Evolutionary conservation across 73 alveolate species (phyloP).

Genomic region (Paramecium primaurelia): DNA sequence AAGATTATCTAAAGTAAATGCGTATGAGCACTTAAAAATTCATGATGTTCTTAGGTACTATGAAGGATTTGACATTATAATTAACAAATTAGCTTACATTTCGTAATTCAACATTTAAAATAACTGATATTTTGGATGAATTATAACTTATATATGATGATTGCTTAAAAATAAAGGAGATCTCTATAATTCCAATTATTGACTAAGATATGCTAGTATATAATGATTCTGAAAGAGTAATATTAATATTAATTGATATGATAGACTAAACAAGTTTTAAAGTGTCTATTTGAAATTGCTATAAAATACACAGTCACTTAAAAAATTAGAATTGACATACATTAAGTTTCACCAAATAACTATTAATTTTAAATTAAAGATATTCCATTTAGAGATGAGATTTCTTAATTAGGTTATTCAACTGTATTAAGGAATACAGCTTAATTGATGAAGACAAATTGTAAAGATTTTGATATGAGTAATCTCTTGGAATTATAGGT

Average conservation of each 20-base stretch:
- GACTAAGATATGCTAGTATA: neutral
- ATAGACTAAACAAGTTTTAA: conserved; percentile 5
- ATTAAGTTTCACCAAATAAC: neutral
- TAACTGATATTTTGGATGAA: conserved; percentile 28
- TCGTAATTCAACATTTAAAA: neutral
- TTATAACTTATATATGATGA: neutral
- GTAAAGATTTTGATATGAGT: conserved; percentile 32
- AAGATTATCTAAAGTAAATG: conserved; percentile 2
- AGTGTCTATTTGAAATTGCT: conserved; percentile 23
- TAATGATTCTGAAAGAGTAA: conserved; percentile 43
- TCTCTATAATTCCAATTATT: neutral
- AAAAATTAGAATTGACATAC: neutral
- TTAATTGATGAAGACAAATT: neutral
- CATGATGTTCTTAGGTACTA: neutral
- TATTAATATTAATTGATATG: neutral
- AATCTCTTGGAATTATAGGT: neutral
- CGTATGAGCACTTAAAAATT: conserved; percentile 6
- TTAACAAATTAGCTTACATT: neutral
- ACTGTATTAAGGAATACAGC: neutral
- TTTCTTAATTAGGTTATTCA: neutral
- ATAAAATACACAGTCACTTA: neutral
- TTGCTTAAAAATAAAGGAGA: conserved; percentile 3
- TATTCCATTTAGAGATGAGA: conserved; percentile 21
- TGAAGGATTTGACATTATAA: conserved; percentile 11
- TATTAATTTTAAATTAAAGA: neutral